phyloP scores from a whole-genome alignment of 1,284 basidiomycete species.

The Puccinia novopanici region DNA sequence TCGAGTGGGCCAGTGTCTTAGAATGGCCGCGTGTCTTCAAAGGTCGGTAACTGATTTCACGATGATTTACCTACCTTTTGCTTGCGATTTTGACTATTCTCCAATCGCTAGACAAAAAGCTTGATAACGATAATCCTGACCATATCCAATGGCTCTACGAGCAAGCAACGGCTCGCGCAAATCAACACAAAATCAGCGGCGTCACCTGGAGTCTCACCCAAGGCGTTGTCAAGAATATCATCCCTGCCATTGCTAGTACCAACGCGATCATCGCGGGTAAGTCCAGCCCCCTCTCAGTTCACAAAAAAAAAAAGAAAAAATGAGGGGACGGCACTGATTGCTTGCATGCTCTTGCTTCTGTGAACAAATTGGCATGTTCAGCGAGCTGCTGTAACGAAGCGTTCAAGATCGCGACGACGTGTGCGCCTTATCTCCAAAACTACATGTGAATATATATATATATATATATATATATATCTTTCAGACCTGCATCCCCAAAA shows the following conservation, averaged over 20 bases:
- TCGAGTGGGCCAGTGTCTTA: constrained; percentile 99
- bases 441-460: constrained; percentile 68
- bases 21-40: constrained; percentile 93
- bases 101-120: constrained; percentile 72
- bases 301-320: background rate
- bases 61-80: background rate
- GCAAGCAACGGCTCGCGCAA: constrained; percentile 75
- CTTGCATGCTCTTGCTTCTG: background rate
- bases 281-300: constrained; percentile 54
- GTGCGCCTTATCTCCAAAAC: constrained; percentile 91
- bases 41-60: constrained; percentile 63
- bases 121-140: constrained; percentile 94
- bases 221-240: constrained; percentile 99
- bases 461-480: too few species aligned
- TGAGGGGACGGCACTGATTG: background rate
- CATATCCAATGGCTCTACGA: constrained; percentile 93
- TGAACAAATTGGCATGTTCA: constrained; percentile 56
- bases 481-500: too few species aligned
- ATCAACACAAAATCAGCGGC: constrained; percentile 92
- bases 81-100: background rate
- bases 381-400: constrained; percentile 99
- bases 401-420: constrained; percentile 95
- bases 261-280: constrained; percentile 91
- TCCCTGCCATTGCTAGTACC: constrained; percentile 94
- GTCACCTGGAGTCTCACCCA: constrained; percentile 97